These are phyloP conservation scores for Phalaenopsis aphrodite DNA, from an alignment of 106 monocot species.

Conservation along the genomic window DNA sequence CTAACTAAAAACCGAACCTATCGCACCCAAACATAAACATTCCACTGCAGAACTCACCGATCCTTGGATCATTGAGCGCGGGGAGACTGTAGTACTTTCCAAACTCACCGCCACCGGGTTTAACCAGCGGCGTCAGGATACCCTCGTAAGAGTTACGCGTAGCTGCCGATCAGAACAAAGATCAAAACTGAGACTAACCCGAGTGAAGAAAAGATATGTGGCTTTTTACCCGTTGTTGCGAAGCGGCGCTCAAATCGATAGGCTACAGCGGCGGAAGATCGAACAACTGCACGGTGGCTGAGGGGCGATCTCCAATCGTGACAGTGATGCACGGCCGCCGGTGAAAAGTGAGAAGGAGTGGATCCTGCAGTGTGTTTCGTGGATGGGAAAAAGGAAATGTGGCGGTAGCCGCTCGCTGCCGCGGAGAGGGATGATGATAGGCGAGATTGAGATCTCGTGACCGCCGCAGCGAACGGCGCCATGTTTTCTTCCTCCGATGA, in stretches of 20 bases:
- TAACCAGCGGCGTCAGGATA: slow-evolving; percentile 46
- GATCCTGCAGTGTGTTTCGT: slow-evolving; percentile 4
- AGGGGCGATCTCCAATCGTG: slow-evolving; percentile 52
- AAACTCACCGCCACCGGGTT: slow-evolving; percentile 73
- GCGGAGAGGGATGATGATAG: slow-evolving; percentile 17
- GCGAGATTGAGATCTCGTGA: slow-evolving; percentile 23
- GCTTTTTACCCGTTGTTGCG: slow-evolving; percentile 39
- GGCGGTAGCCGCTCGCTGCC: slow-evolving; percentile 7
- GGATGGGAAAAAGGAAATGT: neutral
- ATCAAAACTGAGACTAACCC: neutral
- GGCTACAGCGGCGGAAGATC: slow-evolving; percentile 43
- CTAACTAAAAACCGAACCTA: neutral
- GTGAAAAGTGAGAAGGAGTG: neutral
- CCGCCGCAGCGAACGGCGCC: slow-evolving; percentile 19
- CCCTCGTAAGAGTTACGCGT: slow-evolving; percentile 47
- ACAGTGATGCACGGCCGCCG: slow-evolving; percentile 20
- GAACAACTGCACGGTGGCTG: slow-evolving; percentile 57
- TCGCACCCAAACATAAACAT: neutral
- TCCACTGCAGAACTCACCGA: slow-evolving; percentile 33
- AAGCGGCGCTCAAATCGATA: slow-evolving; percentile 58
- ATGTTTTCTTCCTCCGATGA: slow-evolving; percentile 7
- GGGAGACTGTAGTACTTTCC: slow-evolving; percentile 80
- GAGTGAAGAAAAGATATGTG: neutral
- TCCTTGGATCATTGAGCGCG: slow-evolving; percentile 63
- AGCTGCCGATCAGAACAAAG: slow-evolving; percentile 11